Base-by-base conservation (phyloP, 148 eudicot genomes). In the Cornus controversa region DNA sequence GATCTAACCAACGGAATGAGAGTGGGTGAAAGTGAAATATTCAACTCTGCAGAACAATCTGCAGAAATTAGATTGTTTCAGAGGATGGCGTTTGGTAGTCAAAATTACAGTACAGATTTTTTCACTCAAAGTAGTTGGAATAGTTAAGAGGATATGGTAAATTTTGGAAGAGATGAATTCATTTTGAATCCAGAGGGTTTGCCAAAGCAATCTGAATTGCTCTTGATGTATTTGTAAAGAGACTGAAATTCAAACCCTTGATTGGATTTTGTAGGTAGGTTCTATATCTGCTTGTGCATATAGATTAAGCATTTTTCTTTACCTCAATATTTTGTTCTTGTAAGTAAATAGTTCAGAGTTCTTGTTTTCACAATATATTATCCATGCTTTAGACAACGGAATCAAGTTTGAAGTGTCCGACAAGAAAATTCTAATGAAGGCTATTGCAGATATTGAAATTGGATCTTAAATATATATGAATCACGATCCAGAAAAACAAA, bases 1-100 rank as follows among this genome's bases (percentile, higher is more conserved):
- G 98, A 94, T 82, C 78, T 92, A 71, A 87, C 88, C 66, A 94
- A 94, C 25, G 98, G 97, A 80, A 87, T 94, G 88, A 90, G 82
- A 84, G 89, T 91, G 29, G 98, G 98, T 6, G 94, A 92, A 74
- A 94, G 98, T 78, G 80, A 84, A 79, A 77, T 90, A 24, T 88
- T 81, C 71, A 78, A 90, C 74, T 80, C 92, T 63, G 85, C 90
- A 0, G 85, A 84, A 74, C 91, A 88, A 79, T 94, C 98, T 74
- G 92, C 92, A 22, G 90, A 92, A 66, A 82, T 94, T 36, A 74
- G 94, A 84, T 79, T 86, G 85, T 88, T 94, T 78, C 85, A 77
- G 74, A 85, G 86, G 80, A 88, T 92, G 94, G 97, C 95, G 14
- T 91, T 92, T 86, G 91, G 87, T 34, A 87, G 86, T 83, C 91